These are phyloP conservation scores for Excoecaria cochinchinensis DNA, from an alignment of 345 rosid species.

Conservation along the genomic window DNA sequence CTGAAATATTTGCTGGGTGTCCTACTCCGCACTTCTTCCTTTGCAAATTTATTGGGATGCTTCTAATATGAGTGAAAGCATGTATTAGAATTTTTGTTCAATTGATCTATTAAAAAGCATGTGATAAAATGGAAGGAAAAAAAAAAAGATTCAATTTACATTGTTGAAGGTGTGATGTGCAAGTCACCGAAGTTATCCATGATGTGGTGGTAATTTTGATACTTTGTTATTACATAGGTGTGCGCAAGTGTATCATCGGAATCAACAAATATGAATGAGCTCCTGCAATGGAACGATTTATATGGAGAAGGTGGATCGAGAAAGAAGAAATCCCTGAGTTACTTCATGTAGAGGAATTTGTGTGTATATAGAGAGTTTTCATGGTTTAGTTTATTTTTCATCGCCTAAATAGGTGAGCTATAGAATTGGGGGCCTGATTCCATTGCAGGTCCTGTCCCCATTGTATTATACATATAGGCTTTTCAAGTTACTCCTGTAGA, in stretches of 20 bases:
- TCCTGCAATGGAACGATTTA: slow-evolving; percentile 91
- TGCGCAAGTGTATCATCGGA: slow-evolving; percentile 98
- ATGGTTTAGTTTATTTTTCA: slow-evolving; percentile 26
- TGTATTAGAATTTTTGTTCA: too few relatives aligned
- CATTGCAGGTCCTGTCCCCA: slow-evolving; percentile 26
- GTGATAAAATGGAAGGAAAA: neutral
- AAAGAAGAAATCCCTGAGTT: slow-evolving; percentile 82
- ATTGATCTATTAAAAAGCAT: neutral
- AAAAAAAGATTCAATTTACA: too few relatives aligned
- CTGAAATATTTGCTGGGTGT: neutral
- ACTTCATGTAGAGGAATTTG: slow-evolving; percentile 74
- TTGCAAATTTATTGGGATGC: neutral
- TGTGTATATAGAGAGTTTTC: slow-evolving; percentile 35
- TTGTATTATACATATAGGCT: slow-evolving; percentile 40
- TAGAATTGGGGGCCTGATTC: slow-evolving; percentile 26
- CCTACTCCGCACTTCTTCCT: neutral
- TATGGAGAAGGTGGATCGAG: slow-evolving; percentile 99
- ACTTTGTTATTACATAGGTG: slow-evolving; percentile 46
- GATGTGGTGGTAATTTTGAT: neutral
- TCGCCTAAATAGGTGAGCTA: slow-evolving; percentile 18
- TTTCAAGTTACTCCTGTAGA: slow-evolving; percentile 12
- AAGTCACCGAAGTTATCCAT: too few relatives aligned
- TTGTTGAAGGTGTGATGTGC: too few relatives aligned
- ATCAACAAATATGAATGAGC: slow-evolving; percentile 89
- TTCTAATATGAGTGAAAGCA: neutral